Evolutionary conservation across 805 yeast species (phyloP).

Genomic region (Starmerella vaccinii): DNA sequence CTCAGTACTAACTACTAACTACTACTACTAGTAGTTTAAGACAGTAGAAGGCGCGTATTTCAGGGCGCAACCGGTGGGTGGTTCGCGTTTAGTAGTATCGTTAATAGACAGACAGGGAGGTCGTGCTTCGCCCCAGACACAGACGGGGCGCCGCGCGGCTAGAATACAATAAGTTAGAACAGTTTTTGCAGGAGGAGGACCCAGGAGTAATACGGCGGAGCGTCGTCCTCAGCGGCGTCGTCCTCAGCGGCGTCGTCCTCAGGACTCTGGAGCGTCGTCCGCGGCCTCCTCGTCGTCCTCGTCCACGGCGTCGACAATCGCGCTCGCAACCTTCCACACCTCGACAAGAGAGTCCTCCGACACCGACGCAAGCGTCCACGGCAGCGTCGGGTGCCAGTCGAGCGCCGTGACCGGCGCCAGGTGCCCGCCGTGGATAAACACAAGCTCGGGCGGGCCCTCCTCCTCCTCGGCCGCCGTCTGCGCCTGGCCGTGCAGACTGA

Average conservation of each 20-base stretch:
- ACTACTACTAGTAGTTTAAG: no score
- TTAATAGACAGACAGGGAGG: no score
- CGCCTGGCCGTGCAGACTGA: slow-evolving; percentile 42
- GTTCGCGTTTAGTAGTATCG: no score
- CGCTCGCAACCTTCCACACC: slow-evolving; percentile 60
- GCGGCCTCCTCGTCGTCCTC: neutral
- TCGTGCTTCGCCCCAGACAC: no score
- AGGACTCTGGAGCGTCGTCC: neutral
- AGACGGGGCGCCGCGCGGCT: no score
- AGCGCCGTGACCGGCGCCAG: slow-evolving; percentile 57
- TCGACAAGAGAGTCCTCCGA: slow-evolving; percentile 70
- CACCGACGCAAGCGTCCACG: slow-evolving; percentile 51
- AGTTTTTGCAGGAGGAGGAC: no score
- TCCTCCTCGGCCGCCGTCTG: slow-evolving; percentile 47
- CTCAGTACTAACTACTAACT: no score
- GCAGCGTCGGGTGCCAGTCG: slow-evolving; percentile 53
- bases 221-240: no score
- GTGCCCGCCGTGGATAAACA: slow-evolving; percentile 82
- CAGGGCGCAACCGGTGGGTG: no score
- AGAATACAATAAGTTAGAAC: neutral
- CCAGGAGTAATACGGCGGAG: no score
- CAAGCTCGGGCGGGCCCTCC: slow-evolving; percentile 64
- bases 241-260: no score
- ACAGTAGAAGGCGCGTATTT: no score
- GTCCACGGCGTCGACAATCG: slow-evolving; percentile 28